phyloP scores from a whole-genome alignment of 768 basidiomycete genomes.

The Imleria badia region DNA sequence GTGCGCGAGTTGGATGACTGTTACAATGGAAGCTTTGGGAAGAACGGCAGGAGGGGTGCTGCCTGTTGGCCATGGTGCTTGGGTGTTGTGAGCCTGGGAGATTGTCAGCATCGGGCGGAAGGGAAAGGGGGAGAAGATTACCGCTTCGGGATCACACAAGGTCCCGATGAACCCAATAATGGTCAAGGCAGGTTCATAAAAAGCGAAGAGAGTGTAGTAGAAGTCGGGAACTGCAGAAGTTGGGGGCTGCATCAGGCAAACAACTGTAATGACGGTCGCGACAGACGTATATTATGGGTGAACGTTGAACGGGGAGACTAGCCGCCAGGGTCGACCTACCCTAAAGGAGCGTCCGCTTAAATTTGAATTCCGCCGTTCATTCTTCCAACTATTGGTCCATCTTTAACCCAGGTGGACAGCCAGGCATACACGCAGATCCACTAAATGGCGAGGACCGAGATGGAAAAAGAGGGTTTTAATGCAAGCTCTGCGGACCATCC shows the following conservation, averaged over 20 bases:
- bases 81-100: constrained; percentile 63
- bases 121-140: constrained; percentile 30
- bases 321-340: constrained; percentile 20
- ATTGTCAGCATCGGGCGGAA: constrained; percentile 2
- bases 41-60: constrained; percentile 47
- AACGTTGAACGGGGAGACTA: too few species aligned
- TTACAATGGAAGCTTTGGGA: constrained; percentile 64
- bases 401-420: constrained; percentile 68
- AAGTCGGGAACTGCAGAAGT: constrained; percentile 67
- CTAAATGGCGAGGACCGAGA: constrained; percentile 86
- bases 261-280: too few species aligned
- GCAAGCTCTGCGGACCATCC: constrained; percentile 41
- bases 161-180: constrained; percentile 65
- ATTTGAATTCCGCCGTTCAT: constrained; percentile 1
- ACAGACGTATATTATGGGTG: too few species aligned
- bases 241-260: constrained; percentile 38
- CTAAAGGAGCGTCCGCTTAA: constrained; percentile 19
- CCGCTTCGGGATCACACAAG: constrained; percentile 61
- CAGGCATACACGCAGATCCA: constrained; percentile 41
- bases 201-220: constrained; percentile 72
- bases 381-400: constrained; percentile 53
- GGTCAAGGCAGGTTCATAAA: constrained; percentile 72
- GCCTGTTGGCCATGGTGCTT: constrained; percentile 68
- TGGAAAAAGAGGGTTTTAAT: constrained; percentile 66
- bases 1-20: constrained; percentile 72